Percentiles rank a stretch among this genome's conserved stretches.
Conservation (phyloP, 2,329 filamentous ascomycete species). For the Neofusicoccum laricinum region DNA sequence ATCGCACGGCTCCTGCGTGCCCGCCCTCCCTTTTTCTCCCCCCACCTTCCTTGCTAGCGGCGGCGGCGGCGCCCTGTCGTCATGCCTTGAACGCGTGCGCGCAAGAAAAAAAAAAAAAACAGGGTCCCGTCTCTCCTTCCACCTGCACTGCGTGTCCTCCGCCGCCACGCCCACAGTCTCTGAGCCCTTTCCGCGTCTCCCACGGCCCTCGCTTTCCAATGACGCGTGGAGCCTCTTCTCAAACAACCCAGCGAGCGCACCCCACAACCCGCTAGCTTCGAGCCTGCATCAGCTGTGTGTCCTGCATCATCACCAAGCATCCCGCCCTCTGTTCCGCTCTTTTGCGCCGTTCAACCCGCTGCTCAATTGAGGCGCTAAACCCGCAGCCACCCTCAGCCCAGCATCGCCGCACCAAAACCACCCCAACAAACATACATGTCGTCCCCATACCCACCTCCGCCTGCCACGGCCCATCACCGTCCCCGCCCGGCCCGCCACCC, state of each 20-base stretch:
- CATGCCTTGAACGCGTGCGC: constrained; percentile 13
- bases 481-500: constrained; percentile 8
- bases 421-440: background rate
- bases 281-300: background rate
- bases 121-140: background rate
- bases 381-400: background rate
- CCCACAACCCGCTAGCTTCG: background rate
- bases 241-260: background rate
- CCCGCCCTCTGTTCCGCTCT: no score
- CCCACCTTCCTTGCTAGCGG: constrained; percentile 14
- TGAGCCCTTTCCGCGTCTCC: background rate
- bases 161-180: no score
- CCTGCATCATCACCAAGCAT: no score
- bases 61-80: constrained; percentile 3
- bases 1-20: background rate
- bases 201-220: background rate
- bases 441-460: background rate
- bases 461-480: background rate
- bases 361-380: no score
- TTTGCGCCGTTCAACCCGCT: no score
- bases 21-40: background rate
- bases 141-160: background rate
- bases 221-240: background rate
- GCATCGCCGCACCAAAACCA: background rate
- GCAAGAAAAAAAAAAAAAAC: background rate